Conservation (phyloP, 768 basidiomycete species). For the Podaxis sp. region DNA sequence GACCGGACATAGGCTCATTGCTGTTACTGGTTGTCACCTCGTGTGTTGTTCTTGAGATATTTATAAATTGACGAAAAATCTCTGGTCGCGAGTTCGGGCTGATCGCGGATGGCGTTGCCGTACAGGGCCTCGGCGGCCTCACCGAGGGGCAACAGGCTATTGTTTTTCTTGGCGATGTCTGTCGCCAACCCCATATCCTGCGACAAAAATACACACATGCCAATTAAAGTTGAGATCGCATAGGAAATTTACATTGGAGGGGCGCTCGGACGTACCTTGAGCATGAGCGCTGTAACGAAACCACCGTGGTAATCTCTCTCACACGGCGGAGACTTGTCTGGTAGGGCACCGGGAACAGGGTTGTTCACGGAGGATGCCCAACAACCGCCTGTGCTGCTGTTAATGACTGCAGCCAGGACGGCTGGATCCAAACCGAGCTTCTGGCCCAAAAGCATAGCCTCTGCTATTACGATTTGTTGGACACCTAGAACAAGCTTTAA, state of each 20-base stretch:
- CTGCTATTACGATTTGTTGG: conserved; percentile 81
- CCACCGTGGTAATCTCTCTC: conserved; percentile 84
- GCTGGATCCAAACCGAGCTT: conserved; percentile 76
- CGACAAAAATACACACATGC: not conserved
- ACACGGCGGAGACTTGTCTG: conserved; percentile 75
- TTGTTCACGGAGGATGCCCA: conserved; percentile 89
- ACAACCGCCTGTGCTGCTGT: conserved; percentile 80
- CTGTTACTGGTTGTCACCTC: conserved; percentile 15
- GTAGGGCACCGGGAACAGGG: conserved; percentile 74
- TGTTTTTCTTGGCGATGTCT: conserved; percentile 50
- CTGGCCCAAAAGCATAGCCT: conserved; percentile 87
- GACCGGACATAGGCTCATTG: conserved; percentile 11
- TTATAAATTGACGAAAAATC: conserved; percentile 85
- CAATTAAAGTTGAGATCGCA: not conserved
- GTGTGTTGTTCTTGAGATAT: conserved; percentile 40
- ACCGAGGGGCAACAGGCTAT: conserved; percentile 62
- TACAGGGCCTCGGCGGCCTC: conserved; percentile 65
- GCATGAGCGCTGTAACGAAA: conserved; percentile 80
- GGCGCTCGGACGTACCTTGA: conserved; percentile 50
- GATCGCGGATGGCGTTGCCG: conserved; percentile 44
- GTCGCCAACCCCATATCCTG: conserved; percentile 86
- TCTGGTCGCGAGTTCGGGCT: conserved; percentile 60
- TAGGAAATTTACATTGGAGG: conserved; percentile 7
- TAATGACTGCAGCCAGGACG: conserved; percentile 79
- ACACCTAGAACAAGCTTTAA: conserved; percentile 63